phyloP scores from a whole-genome alignment of 2,329 filamentous ascomycete genomes.

The Alternaria longipes region DNA sequence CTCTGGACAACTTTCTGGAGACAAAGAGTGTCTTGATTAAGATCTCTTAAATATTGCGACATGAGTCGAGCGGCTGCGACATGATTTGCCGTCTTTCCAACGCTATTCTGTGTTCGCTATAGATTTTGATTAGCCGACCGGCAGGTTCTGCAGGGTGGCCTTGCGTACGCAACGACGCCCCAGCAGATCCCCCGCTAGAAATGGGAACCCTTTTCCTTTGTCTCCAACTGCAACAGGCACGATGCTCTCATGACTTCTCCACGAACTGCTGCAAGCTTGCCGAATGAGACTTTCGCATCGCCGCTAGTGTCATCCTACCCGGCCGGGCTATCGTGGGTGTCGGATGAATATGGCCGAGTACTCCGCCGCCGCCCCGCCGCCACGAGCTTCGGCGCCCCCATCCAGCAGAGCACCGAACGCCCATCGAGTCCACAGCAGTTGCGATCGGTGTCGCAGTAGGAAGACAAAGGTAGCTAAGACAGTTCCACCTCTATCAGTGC shows the following conservation, averaged over 20 bases:
- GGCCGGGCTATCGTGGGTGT: slow-evolving; percentile 17
- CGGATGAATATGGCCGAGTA: slow-evolving; percentile 39
- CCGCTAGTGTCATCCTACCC: slow-evolving; percentile 14
- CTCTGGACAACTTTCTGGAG: slow-evolving; percentile 47
- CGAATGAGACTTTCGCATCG: slow-evolving; percentile 32
- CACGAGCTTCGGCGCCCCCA: slow-evolving; percentile 23
- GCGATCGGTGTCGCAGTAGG: slow-evolving; percentile 50
- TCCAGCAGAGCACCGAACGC: slow-evolving; percentile 37
- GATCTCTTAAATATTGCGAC: slow-evolving; percentile 23
- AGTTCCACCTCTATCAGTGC: slow-evolving; percentile 16
- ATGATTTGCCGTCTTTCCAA: slow-evolving; percentile 8
- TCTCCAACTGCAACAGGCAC: slow-evolving; percentile 18
- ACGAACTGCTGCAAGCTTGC: slow-evolving; percentile 22
- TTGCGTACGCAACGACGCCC: slow-evolving; percentile 10
- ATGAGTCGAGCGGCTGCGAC: slow-evolving; percentile 13
- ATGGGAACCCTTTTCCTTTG: slow-evolving; percentile 17
- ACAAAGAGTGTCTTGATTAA: slow-evolving; percentile 48
- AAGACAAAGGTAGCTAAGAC: slow-evolving; percentile 47
- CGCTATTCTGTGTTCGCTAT: slow-evolving; percentile 19
- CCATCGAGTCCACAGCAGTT: slow-evolving; percentile 50
- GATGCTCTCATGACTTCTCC: slow-evolving; percentile 22
- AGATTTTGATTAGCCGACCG: slow-evolving; percentile 26
- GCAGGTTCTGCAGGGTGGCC: slow-evolving; percentile 21
- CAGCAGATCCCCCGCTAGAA: slow-evolving; percentile 26
- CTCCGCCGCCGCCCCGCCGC: slow-evolving; percentile 28